phyloP scores from a whole-genome alignment of 352 stramenopile genomes.

The Globisporangium cylindrosporum region DNA sequence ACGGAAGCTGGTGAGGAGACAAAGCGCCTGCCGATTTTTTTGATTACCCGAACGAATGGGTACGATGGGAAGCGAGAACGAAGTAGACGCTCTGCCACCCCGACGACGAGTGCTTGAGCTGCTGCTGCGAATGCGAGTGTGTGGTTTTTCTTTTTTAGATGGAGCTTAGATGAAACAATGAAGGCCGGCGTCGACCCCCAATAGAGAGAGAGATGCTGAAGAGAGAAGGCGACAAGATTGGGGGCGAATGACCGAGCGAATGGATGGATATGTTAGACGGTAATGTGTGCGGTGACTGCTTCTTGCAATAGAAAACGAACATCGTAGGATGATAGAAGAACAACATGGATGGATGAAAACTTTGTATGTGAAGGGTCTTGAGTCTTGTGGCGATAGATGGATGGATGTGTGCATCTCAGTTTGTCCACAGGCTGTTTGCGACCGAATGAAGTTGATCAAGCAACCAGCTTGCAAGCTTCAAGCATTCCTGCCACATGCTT shows the following conservation, averaged over 20 bases:
- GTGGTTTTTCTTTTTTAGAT: conserved; percentile 10
- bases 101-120: background rate
- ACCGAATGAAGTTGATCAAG: too few relatives aligned
- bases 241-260: conserved; percentile 10
- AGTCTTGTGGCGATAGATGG: background rate
- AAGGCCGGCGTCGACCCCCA: background rate
- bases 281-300: conserved; percentile 21
- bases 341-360: conserved; percentile 2
- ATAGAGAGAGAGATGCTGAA: background rate
- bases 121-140: background rate
- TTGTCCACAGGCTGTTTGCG: too few relatives aligned
- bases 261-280: conserved; percentile 52
- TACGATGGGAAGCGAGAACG: background rate
- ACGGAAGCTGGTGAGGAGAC: background rate
- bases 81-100: background rate
- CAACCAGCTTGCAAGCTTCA: too few relatives aligned
- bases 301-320: conserved; percentile 6
- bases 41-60: background rate
- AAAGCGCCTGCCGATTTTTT: background rate
- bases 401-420: too few relatives aligned
- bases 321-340: conserved; percentile 6
- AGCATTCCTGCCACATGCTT: too few relatives aligned
- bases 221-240: background rate
- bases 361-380: background rate
- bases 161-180: conserved; percentile 9